Evolutionary conservation across 2,329 filamentous ascomycete genomes (phyloP), one percentile per base, ranked within the genome.

Genomic region (Trematosphaeria pertusa): DNA sequence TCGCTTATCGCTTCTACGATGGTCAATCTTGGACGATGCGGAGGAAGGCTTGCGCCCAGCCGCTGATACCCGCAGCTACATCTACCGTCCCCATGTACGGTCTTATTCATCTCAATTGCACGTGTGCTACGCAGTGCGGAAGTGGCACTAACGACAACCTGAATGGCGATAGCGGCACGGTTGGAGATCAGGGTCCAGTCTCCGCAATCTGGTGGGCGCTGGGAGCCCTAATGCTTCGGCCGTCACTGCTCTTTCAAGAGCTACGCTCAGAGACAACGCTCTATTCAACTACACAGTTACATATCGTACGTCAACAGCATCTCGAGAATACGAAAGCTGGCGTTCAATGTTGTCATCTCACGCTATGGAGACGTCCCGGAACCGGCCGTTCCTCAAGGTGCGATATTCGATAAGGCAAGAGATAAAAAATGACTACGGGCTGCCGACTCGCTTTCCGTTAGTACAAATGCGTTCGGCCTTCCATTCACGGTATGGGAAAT

Each of bases 121-220:
- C 15, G 3, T n/a, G 11, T 15, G 14, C 17, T n/a, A n/a, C 11
- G 14, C 17, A 28, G 21, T 14, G 24, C 19, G 24, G 26, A 17
- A 12, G 10, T 28, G 22, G 14, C 12, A 20, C 40, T 15, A n/a
- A 20, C 28, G 39, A 21, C n/a, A 18, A 36, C 33, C 31, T 31
- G 26, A 34, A 28, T 20, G 9, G 41, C 34, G 14, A 10, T 49
- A 49, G 49, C 37, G 45, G 15, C 34, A 22, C 9, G 20, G 19
- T 11, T 7, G 26, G 14, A 48, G n/a, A 15, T 49, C 32, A 52
- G 49, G 40, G 49, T 52, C 37, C 37, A 42, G 20, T 15, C 6
- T 44, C 35, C 31, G 22, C 28, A 20, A 37, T 33, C 20, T 37
- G 24, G 26, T 37, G 45, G 41, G 34, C 49, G 31, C 49, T 45